Conservation (phyloP, 2,329 filamentous ascomycete species). For the Westerdykella sp. region DNA sequence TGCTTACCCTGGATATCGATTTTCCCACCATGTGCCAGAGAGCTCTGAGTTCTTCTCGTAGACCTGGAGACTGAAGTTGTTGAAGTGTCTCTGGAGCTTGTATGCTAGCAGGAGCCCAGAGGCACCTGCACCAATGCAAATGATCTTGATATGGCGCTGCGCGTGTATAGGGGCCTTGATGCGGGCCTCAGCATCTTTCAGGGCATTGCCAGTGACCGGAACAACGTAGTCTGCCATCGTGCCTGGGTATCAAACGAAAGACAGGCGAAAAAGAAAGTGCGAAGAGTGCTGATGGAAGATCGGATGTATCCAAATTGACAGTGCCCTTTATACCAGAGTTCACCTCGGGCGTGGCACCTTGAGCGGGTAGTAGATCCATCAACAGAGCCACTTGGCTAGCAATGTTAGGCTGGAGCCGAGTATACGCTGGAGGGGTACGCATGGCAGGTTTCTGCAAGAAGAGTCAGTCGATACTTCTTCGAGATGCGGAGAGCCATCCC, state of each 20-base stretch:
- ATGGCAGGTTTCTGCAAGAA: too few relatives aligned
- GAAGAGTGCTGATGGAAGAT: too few relatives aligned
- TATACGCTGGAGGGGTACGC: too few relatives aligned
- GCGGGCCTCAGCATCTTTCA: slow-evolving; percentile 22
- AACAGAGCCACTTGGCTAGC: too few relatives aligned
- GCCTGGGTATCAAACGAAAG: background rate
- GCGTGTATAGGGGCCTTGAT: slow-evolving; percentile 30
- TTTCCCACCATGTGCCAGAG: slow-evolving; percentile 50
- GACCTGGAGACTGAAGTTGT: slow-evolving; percentile 38
- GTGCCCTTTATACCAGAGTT: too few relatives aligned
- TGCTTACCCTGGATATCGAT: slow-evolving; percentile 39
- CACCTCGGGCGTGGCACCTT: too few relatives aligned
- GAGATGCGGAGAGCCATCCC: too few relatives aligned
- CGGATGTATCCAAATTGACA: too few relatives aligned
- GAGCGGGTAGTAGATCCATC: too few relatives aligned
- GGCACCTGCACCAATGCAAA: slow-evolving; percentile 46
- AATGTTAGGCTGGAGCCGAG: too few relatives aligned
- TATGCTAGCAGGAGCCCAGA: slow-evolving; percentile 46
- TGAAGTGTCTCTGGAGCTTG: slow-evolving; percentile 43
- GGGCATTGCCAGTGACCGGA: slow-evolving; percentile 15
- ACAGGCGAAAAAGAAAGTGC: background rate
- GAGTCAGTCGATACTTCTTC: too few relatives aligned
- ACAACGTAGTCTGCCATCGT: slow-evolving; percentile 28
- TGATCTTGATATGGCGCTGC: slow-evolving; percentile 31
- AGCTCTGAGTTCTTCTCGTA: slow-evolving; percentile 48